Conservation (phyloP, 768 basidiomycete species). For the Baorangia bicolor region DNA sequence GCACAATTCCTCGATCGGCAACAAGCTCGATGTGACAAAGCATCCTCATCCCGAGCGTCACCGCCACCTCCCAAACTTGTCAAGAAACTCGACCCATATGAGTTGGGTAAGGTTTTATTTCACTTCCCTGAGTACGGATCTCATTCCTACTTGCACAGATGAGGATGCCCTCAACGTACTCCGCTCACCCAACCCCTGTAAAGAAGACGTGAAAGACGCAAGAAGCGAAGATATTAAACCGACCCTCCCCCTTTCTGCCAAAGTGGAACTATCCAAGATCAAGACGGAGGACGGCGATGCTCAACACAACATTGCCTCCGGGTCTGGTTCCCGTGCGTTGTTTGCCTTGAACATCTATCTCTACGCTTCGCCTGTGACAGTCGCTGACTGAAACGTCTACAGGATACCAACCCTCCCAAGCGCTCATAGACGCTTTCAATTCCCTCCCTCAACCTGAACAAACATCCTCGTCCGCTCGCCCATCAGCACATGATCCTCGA, state of each 20-base stretch:
- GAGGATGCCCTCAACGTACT: constrained; percentile 23
- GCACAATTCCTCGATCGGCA: constrained; percentile 3
- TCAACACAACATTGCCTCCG: neutral
- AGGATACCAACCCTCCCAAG: constrained; percentile 16
- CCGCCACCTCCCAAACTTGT: constrained; percentile 17
- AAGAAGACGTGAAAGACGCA: constrained; percentile 1
- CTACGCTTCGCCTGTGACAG: neutral
- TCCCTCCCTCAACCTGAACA: neutral
- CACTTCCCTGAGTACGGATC: neutral
- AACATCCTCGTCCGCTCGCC: neutral
- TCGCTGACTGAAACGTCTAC: neutral
- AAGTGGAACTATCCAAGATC: constrained; percentile 1
- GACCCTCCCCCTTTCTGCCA: neutral
- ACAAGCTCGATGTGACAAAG: neutral
- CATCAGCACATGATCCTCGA: neutral
- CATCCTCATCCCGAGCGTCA: neutral
- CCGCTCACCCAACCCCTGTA: neutral
- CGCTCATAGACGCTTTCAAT: constrained; percentile 14
- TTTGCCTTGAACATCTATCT: neutral
- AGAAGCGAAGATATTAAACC: constrained; percentile 3
- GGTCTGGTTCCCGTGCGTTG: neutral
- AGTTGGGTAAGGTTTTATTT: constrained; percentile 15
- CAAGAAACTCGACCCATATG: constrained; percentile 32
- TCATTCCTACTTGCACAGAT: constrained; percentile 8
- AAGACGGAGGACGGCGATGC: constrained; percentile 6